Evolutionary conservation across 176 grass and related monocot genomes (phyloP), one percentile per base, ranked within the genome.

Genomic region (Raddia guianensis): DNA sequence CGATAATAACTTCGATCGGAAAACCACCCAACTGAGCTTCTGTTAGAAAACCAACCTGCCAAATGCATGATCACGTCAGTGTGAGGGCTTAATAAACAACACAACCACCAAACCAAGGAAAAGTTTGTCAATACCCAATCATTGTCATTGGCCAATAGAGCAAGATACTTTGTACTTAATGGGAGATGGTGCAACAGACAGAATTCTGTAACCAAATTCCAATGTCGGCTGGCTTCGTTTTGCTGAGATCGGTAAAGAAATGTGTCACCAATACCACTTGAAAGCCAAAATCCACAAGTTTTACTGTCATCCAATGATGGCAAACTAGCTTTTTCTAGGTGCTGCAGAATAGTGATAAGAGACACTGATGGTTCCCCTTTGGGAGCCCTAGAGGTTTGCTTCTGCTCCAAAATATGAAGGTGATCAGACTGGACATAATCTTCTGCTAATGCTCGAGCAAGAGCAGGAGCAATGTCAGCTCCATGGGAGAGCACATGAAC

Each of bases 21-120:
- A 91, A 94, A 69, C 92, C 83, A 53, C 87, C 85, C 60, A 85
- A 65, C 83, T 93, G 95, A 87, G 95, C 92, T 93, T 98, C 92
- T 51, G 88, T 94, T 80, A 98, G 82, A 85, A 98, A 98, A 76
- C 95, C 95, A 91, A 98, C 95, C 95, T 98, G 82, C 5, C 70
- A 86, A 87, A 92, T 65, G 68, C 72, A 84, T 34, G 66, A 21
- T n/a, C 68, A 86, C 9, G 81, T 82, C 8, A 83, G 16, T 72
- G 42, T 7, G 11, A 19, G 54, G 44, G 40, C 80, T 69, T 70
- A 74, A 58, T 74, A 87, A 78, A 60, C 72, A 63, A 74, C 37
- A 68, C 63, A 81, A 42, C 14, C 59, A 82, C 20, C 49, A 66
- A 76, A 56, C 74, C 14, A 83, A 70, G 46, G 46, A 77, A 55